A percentile compares a stretch with the other conserved stretches of the same genome.
Evolutionary conservation across 148 eudicot genomes (phyloP).

Genomic region (Camellia granthamiana): DNA sequence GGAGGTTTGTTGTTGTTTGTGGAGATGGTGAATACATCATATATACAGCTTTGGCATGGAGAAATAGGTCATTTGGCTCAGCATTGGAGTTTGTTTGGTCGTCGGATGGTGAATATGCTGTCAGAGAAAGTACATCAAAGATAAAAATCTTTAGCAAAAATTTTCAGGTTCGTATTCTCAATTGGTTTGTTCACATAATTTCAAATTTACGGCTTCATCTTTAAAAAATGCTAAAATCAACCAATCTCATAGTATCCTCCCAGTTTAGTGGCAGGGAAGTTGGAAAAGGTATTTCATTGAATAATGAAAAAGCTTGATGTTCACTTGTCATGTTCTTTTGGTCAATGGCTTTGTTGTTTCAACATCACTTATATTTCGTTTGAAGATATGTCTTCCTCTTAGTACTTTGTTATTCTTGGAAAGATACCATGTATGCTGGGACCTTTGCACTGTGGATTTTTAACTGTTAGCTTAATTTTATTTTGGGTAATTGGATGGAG

Average conservation of each 20-base stretch:
- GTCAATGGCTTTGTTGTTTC: neutral
- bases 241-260: too few species aligned
- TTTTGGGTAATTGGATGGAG: constrained; percentile 12
- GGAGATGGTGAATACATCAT: constrained; percentile 96
- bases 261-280: neutral
- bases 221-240: neutral
- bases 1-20: constrained; percentile 96
- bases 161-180: constrained; percentile 63
- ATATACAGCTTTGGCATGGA: constrained; percentile 93
- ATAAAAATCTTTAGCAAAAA: constrained; percentile 83
- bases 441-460: neutral
- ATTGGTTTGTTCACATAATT: neutral
- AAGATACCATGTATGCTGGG: neutral
- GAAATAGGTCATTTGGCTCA: constrained; percentile 91
- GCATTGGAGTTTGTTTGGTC: constrained; percentile 97
- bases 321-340: neutral
- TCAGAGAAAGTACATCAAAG: constrained; percentile 95
- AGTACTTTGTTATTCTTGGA: neutral
- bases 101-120: constrained; percentile 91
- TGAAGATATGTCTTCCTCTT: neutral
- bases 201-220: constrained; percentile 1
- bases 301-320: constrained; percentile 8
- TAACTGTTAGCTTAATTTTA: neutral
- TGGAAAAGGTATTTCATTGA: neutral
- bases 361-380: neutral